phyloP scores from a whole-genome alignment of 2,329 filamentous ascomycete genomes.

The Chaetomium sp. region DNA sequence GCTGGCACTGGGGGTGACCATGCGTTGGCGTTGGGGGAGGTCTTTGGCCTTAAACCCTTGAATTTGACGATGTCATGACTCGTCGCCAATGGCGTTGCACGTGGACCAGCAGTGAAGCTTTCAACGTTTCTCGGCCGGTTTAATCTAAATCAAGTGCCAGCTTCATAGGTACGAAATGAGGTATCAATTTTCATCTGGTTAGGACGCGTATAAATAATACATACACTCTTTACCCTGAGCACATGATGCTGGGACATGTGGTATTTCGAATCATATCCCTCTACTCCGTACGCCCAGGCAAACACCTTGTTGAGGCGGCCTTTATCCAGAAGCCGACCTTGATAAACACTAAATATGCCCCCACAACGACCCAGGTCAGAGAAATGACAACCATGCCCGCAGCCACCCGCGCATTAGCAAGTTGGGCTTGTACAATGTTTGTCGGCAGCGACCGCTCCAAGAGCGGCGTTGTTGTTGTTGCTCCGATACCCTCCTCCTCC shows the following conservation, averaged over 20 bases:
- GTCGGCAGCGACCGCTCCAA: neutral
- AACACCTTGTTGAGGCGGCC: neutral
- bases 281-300: neutral
- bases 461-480: neutral
- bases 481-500: neutral
- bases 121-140: no score
- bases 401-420: conserved; percentile 8
- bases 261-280: neutral
- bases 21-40: no score
- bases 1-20: no score
- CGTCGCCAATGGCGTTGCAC: no score
- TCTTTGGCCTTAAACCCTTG: no score
- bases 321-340: conserved; percentile 10
- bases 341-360: conserved; percentile 11
- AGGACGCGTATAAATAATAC: no score
- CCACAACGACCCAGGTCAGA: conserved; percentile 6
- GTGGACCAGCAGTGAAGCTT: no score
- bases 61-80: no score
- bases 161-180: no score
- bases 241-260: neutral
- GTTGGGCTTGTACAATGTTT: neutral
- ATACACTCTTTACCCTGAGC: neutral
- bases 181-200: no score
- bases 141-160: no score
- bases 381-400: conserved; percentile 7